Percentiles rank a stretch among this genome's conserved stretches.
Conservation (phyloP, 73 alveolate genomes). For the Tetrahymena malaccensis region DNA sequence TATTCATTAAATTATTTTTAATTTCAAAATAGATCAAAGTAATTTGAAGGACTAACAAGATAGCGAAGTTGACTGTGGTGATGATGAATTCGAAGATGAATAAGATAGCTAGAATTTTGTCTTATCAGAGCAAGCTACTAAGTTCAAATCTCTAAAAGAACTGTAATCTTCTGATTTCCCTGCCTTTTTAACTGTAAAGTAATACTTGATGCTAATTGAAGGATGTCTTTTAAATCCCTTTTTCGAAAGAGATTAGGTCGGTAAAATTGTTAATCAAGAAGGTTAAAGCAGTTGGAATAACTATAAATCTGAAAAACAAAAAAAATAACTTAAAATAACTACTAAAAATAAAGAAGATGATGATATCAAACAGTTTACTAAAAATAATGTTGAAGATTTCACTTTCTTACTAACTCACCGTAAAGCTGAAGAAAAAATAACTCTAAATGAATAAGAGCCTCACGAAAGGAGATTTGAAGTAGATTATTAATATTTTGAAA, state of each 20-base stretch:
- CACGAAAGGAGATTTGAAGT: constrained; percentile 49
- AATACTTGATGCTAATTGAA: constrained; percentile 56
- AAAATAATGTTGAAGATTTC: neutral
- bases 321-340: neutral
- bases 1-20: neutral
- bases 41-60: neutral
- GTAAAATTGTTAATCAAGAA: constrained; percentile 21
- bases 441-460: neutral
- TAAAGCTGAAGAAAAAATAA: neutral
- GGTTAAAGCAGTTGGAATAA: constrained; percentile 53
- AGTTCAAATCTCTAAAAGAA: constrained; percentile 1
- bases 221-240: constrained; percentile 51
- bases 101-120: neutral
- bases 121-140: neutral
- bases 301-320: constrained; percentile 14
- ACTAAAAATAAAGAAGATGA: constrained; percentile 4
- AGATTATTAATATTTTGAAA: constrained; percentile 44
- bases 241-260: constrained; percentile 42
- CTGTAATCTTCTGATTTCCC: constrained; percentile 45
- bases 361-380: neutral
- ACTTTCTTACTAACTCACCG: neutral
- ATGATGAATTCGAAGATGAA: neutral
- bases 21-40: neutral
- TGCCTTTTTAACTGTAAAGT: constrained; percentile 53
- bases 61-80: neutral